Evolutionary conservation across 2,329 filamentous ascomycete genomes (phyloP).

Genomic region (Knoxdaviesia proteae): DNA sequence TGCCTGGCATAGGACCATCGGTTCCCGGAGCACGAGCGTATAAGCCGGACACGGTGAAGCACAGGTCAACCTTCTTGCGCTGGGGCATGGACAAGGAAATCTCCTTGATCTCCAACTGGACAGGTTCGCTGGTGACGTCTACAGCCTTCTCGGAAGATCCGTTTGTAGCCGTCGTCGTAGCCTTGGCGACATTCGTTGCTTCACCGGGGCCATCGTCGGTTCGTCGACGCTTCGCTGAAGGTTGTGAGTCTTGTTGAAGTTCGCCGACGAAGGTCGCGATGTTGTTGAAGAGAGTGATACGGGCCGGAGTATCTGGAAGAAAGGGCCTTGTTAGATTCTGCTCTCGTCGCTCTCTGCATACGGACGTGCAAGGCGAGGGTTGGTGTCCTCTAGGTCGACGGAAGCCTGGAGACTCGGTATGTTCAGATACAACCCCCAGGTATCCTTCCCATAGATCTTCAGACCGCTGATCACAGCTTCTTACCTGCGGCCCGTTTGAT

Average conservation of each 20-base stretch:
- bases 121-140: constrained; percentile 17
- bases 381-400: no score
- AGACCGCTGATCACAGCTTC: no score
- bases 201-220: constrained; percentile 19
- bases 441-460: no score
- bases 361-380: no score
- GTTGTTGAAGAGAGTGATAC: constrained; percentile 32
- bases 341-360: no score
- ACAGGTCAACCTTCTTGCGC: constrained; percentile 46
- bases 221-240: constrained; percentile 29
- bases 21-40: constrained; percentile 34
- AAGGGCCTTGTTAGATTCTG: not conserved
- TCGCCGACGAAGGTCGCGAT: constrained; percentile 28
- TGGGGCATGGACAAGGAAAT: constrained; percentile 47
- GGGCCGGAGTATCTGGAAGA: constrained; percentile 24
- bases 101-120: constrained; percentile 41
- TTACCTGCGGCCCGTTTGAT: constrained; percentile 33
- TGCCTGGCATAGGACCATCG: constrained; percentile 27
- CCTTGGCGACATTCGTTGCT: constrained; percentile 7
- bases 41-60: constrained; percentile 36
- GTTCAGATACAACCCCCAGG: no score
- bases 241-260: constrained; percentile 17
- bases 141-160: constrained; percentile 16
- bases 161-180: constrained; percentile 6
- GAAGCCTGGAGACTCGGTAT: no score